phyloP scores from a whole-genome alignment of 306 rosid species.

The Potentilla sterilis region DNA sequence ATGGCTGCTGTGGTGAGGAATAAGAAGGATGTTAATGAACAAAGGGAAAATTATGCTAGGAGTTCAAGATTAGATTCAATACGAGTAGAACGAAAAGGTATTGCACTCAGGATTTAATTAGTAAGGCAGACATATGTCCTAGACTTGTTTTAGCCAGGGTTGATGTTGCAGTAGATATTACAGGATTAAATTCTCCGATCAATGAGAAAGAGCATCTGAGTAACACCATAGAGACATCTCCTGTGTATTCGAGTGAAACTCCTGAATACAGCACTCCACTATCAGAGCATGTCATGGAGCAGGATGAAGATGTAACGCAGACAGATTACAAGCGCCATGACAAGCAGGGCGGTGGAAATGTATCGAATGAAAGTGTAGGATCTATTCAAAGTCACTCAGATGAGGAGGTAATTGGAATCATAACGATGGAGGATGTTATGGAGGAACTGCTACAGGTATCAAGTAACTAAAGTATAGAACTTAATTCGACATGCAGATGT shows the following conservation, averaged over 20 bases:
- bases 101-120: not conserved
- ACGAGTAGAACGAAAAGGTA: conserved; percentile 32
- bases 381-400: conserved; percentile 34
- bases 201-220: conserved; percentile 28
- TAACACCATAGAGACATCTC: conserved; percentile 19
- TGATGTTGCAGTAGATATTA: conserved; percentile 3
- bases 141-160: not conserved
- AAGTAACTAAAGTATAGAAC: not conserved
- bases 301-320: conserved; percentile 11
- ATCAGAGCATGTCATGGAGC: conserved; percentile 26
- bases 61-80: conserved; percentile 17
- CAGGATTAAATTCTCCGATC: conserved; percentile 29
- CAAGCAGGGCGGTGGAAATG: conserved; percentile 17
- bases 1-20: conserved; percentile 71
- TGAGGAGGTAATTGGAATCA: conserved; percentile 69
- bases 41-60: conserved; percentile 15
- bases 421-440: conserved; percentile 86
- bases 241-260: conserved; percentile 24
- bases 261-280: conserved; percentile 32
- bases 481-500: not conserved
- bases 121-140: not conserved
- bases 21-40: conserved; percentile 21
- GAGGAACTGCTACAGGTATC: conserved; percentile 79
- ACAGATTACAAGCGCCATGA: conserved; percentile 22
- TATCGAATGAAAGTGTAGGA: conserved; percentile 32